Base-by-base conservation (phyloP, 805 yeast species). In the Saccharomycopsis olivae region DNA sequence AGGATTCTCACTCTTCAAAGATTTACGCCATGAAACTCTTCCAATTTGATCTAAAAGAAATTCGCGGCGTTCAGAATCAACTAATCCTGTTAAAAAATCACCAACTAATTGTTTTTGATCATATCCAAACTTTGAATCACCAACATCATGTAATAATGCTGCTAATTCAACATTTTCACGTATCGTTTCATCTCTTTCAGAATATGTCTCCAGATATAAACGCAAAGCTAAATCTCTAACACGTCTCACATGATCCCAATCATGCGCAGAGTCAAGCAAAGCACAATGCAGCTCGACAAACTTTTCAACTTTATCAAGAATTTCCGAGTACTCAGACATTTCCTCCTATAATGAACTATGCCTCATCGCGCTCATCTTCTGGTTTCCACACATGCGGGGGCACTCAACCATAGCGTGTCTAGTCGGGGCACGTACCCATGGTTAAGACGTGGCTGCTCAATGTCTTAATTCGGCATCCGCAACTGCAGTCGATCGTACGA, bases 241-340 rank as follows among this genome's bases (percentile, higher is more conserved):
- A 13, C 45, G 9, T n/a, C 33, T 20, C n/a, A 41, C 45, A 38
- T 41, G 45, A 17, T 37, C 38, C 45, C 45, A 41, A 33, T 41
- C 45, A 30, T 41, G 45, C 13, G 45, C 38, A 28, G 38, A 15
- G 35, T 41, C 45, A 6, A 41, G 20, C 2, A 32, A 8, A 15
- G 37, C 41, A 37, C 45, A 41, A 25, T 41, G 45, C 23, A 32
- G 23, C 17, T 37, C 8, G 3, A 41, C 45, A 28, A 28, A 13
- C 6, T 14, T n/a, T 9, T 8, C 9, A 28, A 28, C n/a, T 28
- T 28, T 28, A 23, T 6, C 27, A 23, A 23, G n/a, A n/a, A n/a
- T n/a, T n/a, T n/a, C n/a, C n/a, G n/a, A n/a, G n/a, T n/a, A n/a
- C n/a, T n/a, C n/a, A n/a, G n/a, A n/a, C n/a, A n/a, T n/a, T n/a